Base-by-base conservation (phyloP, 1,284 basidiomycete genomes). In the Heliocybe sulcata region DNA sequence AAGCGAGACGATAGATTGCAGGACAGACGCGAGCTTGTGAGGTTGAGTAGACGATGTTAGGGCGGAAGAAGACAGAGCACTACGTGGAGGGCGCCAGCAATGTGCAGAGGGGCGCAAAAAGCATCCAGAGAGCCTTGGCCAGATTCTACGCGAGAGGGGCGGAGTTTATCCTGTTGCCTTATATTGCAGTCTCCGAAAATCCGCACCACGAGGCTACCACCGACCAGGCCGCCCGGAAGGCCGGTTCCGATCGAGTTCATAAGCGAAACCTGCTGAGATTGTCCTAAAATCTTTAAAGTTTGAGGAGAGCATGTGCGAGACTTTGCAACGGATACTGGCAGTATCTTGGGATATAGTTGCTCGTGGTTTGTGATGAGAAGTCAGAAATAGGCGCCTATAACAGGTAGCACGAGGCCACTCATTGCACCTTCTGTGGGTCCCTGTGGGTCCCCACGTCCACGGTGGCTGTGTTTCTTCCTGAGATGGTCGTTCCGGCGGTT, bases 361-460 rank as follows among this genome's bases (percentile, higher is more conserved):
- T 19, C 22, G 45, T 48, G 4, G 19, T 25, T 19, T 22, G 45
- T 50, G 55, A 58, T 61, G 58, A 57, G 56, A 54, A 42, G 54
- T 59, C 54, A 42, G 56, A 53, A 38, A 53, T 56, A 53, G 23
- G 35, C 16, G 19, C 25, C 50, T 20, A 20, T 53, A 60, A 63
- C 55, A 60, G 61, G 9, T 29, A 49, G 47, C 27, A 29, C 27
- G 27, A 25, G 47, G 47, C 47, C 4, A 3, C 4, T 25, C 14
- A 3, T 20, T 16, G 22, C 14, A 22, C 23, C 27, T 64, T 66
- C 64, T 71, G 70, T 65, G 63, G 71, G 67, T 71, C 69, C 69
- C 57, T 63, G 67, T 73, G 58, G 65, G 59, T 73, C 71, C 63
- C 35, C 29, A 31, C n/a, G n/a, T n/a, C n/a, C n/a, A n/a, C n/a